These are phyloP conservation scores for Stachybotrys elegans DNA, from an alignment of 2,329 filamentous ascomycete genomes.

Conservation along the genomic window DNA sequence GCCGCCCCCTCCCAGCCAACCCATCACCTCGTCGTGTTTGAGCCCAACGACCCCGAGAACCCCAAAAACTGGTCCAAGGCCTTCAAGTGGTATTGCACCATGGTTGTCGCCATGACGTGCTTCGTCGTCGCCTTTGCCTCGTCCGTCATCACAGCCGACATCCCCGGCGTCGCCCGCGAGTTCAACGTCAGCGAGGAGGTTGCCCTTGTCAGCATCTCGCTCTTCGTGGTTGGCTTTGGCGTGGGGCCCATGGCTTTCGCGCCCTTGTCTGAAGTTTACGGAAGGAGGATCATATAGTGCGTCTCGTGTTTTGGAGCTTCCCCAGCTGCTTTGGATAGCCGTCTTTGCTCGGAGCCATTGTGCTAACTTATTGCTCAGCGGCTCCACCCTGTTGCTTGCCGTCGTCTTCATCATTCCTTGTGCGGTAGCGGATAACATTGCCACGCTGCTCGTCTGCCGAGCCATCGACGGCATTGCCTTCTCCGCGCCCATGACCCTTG, in stretches of 20 bases:
- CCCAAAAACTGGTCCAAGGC: conserved; percentile 81
- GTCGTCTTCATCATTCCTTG: conserved; percentile 78
- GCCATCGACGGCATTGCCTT: conserved; percentile 79
- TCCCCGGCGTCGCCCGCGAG: conserved; percentile 56
- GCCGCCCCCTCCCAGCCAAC: conserved; percentile 20
- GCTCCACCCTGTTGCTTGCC: conserved; percentile 59
- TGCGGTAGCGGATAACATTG: conserved; percentile 70
- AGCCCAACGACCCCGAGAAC: conserved; percentile 66
- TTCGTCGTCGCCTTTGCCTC: conserved; percentile 70
- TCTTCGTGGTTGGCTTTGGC: conserved; percentile 81
- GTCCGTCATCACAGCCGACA: conserved; percentile 72
- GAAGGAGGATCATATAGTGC: conserved; percentile 65
- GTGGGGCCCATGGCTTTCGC: conserved; percentile 77
- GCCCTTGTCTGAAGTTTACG: conserved; percentile 70
- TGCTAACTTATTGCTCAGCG: conserved; percentile 5
- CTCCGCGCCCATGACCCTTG: conserved; percentile 80
- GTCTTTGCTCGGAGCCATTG: not conserved
- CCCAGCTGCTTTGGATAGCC: not conserved
- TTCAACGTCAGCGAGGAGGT: conserved; percentile 71
- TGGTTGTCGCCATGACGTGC: conserved; percentile 73
- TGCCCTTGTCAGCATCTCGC: conserved; percentile 63
- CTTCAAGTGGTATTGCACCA: conserved; percentile 79
- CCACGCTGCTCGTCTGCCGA: conserved; percentile 69
- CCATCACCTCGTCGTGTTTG: conserved; percentile 60
- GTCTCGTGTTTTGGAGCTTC: conserved; percentile 7